These are phyloP conservation scores for Cyberlindnera mrakii DNA, from an alignment of 805 yeast species.

Conservation along the genomic window DNA sequence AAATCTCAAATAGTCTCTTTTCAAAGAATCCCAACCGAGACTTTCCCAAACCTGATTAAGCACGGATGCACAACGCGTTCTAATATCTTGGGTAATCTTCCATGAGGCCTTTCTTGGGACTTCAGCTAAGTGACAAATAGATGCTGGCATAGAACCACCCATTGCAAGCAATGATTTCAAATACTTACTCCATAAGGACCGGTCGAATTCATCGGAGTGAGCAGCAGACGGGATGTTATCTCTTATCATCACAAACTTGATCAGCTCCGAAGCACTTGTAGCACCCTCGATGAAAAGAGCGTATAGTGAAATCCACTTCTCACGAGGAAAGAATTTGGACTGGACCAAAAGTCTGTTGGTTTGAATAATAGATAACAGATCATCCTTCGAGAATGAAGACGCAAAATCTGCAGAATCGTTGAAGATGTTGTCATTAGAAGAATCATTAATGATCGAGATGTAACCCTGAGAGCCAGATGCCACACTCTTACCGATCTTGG, in stretches of 20 bases:
- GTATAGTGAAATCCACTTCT: constrained; percentile 68
- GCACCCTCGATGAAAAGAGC: constrained; percentile 52
- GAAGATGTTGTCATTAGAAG: constrained; percentile 32
- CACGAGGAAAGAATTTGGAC: constrained; percentile 56
- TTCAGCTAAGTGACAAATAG: constrained; percentile 63
- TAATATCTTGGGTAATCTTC: constrained; percentile 55
- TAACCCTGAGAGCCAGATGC: constrained; percentile 16
- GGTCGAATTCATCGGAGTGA: constrained; percentile 47
- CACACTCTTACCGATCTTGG: constrained; percentile 41
- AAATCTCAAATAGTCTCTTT: constrained; percentile 50
- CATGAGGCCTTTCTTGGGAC: constrained; percentile 69
- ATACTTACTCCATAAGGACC: constrained; percentile 64
- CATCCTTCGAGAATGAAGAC: constrained; percentile 34
- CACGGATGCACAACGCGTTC: constrained; percentile 51
- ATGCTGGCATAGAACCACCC: constrained; percentile 61
- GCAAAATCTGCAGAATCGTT: constrained; percentile 37
- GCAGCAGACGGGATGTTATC: constrained; percentile 46
- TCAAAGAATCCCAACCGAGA: constrained; percentile 57
- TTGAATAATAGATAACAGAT: constrained; percentile 36
- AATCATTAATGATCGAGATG: constrained; percentile 31
- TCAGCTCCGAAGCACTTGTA: constrained; percentile 46
- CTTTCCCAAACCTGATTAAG: constrained; percentile 66
- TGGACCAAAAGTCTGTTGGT: constrained; percentile 46
- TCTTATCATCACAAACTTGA: constrained; percentile 42
- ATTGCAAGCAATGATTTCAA: constrained; percentile 50